phyloP scores from a whole-genome alignment of 169 alveolate genomes.

The Plasmodium gonderi region DNA sequence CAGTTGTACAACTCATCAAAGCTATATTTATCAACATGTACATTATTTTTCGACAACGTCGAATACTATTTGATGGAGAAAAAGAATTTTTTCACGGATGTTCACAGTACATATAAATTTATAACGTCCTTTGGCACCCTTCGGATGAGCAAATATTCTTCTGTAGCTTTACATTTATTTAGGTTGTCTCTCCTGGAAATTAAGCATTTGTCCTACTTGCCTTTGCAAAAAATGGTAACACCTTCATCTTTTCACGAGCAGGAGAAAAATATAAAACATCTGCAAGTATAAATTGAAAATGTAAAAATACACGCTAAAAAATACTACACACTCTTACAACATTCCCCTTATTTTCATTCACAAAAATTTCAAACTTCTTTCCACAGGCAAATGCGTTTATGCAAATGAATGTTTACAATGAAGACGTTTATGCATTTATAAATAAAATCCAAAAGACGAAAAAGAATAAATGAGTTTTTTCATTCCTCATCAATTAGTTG shows the following conservation, averaged over 20 bases:
- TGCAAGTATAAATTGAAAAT: no score
- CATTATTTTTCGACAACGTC: conserved; percentile 33
- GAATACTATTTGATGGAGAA: conserved; percentile 31
- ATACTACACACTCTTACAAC: not conserved
- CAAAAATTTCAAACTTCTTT: not conserved
- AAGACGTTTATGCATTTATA: conserved; percentile 69
- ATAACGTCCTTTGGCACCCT: conserved; percentile 46
- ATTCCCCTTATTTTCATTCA: not conserved
- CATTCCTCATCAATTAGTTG: not conserved
- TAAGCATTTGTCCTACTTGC: conserved; percentile 57
- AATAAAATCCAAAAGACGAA: conserved; percentile 67
- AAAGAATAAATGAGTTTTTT: not conserved
- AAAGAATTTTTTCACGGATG: conserved; percentile 37
- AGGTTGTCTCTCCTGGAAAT: conserved; percentile 22
- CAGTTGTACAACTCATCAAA: conserved; percentile 29
- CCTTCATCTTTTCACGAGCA: not conserved
- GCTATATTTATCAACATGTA: conserved; percentile 16
- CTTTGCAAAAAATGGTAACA: conserved; percentile 64
- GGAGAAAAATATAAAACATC: no score
- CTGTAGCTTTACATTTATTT: conserved; percentile 49
- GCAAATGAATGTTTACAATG: conserved; percentile 65
- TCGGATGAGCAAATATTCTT: conserved; percentile 37
- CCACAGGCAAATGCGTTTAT: conserved; percentile 56
- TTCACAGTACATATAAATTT: conserved; percentile 50
- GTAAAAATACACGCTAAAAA: not conserved